These are phyloP conservation scores for slime mould (Dictyostelium discoideum) DNA, from an alignment of 78 protist species.

Conservation along the genomic window dicty_2.7 NC_007090.3:4754501-4755000, in stretches of 20 bases:
- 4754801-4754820: neutral
- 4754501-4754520: neutral
- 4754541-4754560: neutral
- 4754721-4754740: neutral
- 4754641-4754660: neutral
- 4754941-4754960: too few relatives aligned
- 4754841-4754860: neutral
- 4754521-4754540: too few relatives aligned
- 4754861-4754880: neutral
- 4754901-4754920: neutral
- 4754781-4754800: neutral
- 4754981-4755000: too few relatives aligned
- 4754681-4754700: neutral
- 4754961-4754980: neutral
- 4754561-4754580: neutral
- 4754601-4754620: neutral
- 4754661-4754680: neutral
- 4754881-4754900: neutral
- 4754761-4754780: neutral
- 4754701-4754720: neutral
- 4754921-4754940: too few relatives aligned
- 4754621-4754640: neutral
- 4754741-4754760: neutral
- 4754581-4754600: neutral
- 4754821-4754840: neutral